Percentiles rank a stretch among this genome's conserved stretches.
phyloP scores from a whole-genome alignment of 495 filamentous ascomycete species.

The Cryomyces antarcticus region DNA sequence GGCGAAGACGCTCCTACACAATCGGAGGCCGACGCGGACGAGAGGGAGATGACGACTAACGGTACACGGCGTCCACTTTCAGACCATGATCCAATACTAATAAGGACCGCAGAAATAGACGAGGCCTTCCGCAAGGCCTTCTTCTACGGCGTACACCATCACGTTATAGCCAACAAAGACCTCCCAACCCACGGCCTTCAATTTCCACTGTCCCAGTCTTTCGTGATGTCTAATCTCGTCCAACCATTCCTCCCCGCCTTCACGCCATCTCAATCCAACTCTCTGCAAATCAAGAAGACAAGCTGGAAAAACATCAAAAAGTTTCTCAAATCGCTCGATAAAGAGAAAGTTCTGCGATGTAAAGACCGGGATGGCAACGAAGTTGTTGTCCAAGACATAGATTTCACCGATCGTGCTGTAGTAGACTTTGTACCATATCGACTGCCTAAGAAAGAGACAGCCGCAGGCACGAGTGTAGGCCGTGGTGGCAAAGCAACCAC shows the following conservation, averaged over 20 bases:
- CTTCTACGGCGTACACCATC: slow-evolving; percentile 37
- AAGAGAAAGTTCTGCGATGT: slow-evolving; percentile 36
- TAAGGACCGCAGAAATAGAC: slow-evolving; percentile 36
- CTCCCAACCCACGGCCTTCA: slow-evolving; percentile 31
- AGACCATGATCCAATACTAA: background rate
- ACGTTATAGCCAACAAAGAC: slow-evolving; percentile 30
- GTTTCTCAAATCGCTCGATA: slow-evolving; percentile 53
- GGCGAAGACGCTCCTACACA: slow-evolving; percentile 2
- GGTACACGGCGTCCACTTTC: slow-evolving; percentile 17
- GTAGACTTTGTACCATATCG: slow-evolving; percentile 41
- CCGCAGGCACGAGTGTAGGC: slow-evolving; percentile 18
- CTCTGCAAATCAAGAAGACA: slow-evolving; percentile 52
- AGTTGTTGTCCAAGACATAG: slow-evolving; percentile 43
- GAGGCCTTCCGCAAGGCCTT: slow-evolving; percentile 47
- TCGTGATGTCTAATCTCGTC: slow-evolving; percentile 42
- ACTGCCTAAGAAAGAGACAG: slow-evolving; percentile 33
- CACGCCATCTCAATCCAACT: slow-evolving; percentile 31
- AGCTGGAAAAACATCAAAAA: slow-evolving; percentile 58
- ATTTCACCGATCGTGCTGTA: slow-evolving; percentile 36
- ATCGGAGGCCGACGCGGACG: background rate
- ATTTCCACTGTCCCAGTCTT: slow-evolving; percentile 43
- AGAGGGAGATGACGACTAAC: slow-evolving; percentile 32
- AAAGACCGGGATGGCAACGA: slow-evolving; percentile 50
- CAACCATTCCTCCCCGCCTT: slow-evolving; percentile 47
- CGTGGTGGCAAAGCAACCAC: slow-evolving; percentile 24